Conservation (phyloP, 352 stramenopile species). For the Phytophthora cajani region DNA sequence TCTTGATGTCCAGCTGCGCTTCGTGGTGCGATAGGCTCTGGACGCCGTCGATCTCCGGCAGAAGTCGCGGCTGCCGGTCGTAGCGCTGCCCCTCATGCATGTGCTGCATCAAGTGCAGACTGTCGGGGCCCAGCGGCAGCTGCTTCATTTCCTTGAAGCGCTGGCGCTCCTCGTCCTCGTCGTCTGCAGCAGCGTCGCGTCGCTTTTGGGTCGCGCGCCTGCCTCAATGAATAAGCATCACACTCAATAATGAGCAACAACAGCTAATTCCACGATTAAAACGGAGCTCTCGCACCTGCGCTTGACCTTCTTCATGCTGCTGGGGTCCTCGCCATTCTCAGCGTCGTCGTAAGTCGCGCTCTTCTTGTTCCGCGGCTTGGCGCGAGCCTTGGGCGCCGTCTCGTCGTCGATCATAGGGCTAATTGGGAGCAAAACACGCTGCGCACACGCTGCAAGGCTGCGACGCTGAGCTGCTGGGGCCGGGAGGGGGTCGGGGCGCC, state of each 20-base stretch:
- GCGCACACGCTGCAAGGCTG: conserved; percentile 7
- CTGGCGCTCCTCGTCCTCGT: conserved; percentile 28
- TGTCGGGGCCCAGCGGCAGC: conserved; percentile 33
- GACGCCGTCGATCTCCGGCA: conserved; percentile 70
- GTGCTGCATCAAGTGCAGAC: conserved; percentile 43
- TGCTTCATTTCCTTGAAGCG: conserved; percentile 21
- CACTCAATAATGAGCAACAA: conserved; percentile 13
- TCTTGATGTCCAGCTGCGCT: conserved; percentile 62
- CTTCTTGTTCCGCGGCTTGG: conserved; percentile 36
- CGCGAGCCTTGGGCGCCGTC: conserved; percentile 17
- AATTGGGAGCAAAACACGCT: not conserved
- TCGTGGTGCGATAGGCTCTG: conserved; percentile 56
- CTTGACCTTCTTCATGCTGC: conserved; percentile 49
- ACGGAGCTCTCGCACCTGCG: conserved; percentile 31
- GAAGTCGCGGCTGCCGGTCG: conserved; percentile 49
- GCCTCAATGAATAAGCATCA: conserved; percentile 2
- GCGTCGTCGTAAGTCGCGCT: conserved; percentile 16
- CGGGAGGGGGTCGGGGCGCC: conserved; percentile 1
- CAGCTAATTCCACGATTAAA: conserved; percentile 10
- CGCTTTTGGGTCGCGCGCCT: conserved; percentile 65
- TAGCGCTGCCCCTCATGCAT: conserved; percentile 49
- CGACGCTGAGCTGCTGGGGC: not conserved
- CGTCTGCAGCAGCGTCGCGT: conserved; percentile 42
- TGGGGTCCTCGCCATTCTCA: conserved; percentile 18
- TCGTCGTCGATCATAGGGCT: conserved; percentile 23